Evolutionary conservation across 73 alveolate genomes (phyloP).

Genomic region (Breviolum minutum): DNA sequence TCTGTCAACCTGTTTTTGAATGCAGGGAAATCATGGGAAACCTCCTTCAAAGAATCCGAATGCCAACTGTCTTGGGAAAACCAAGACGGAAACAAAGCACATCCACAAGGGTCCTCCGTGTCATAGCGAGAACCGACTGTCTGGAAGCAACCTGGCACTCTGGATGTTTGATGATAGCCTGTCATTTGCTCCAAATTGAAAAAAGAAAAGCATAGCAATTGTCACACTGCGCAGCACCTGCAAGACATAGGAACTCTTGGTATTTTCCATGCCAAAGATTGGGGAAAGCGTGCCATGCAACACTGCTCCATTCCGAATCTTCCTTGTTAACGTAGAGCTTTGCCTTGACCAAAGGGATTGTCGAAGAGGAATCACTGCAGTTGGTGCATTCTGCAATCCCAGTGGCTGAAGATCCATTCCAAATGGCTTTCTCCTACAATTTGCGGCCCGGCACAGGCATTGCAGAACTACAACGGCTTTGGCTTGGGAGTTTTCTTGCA

Average conservation of each 20-base stretch:
- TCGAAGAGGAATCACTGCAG: too few relatives aligned
- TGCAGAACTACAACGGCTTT: too few relatives aligned
- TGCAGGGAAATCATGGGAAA: too few relatives aligned
- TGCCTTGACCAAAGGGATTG: neutral
- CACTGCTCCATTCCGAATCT: conserved; percentile 94
- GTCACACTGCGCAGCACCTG: neutral
- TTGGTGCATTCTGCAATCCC: neutral
- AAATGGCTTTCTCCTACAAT: neutral
- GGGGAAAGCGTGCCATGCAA: neutral
- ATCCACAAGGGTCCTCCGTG: conserved; percentile 27
- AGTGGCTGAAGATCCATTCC: conserved; percentile 19
- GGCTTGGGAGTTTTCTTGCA: too few relatives aligned
- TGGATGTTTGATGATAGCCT: neutral
- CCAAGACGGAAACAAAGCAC: too few relatives aligned
- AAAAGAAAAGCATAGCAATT: neutral
- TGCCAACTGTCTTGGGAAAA: too few relatives aligned
- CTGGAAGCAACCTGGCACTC: conserved; percentile 57
- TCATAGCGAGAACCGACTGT: conserved; percentile 69
- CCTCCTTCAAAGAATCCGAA: neutral
- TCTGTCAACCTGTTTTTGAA: neutral
- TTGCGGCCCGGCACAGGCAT: too few relatives aligned
- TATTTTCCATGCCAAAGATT: too few relatives aligned
- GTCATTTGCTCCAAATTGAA: neutral
- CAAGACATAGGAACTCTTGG: too few relatives aligned
- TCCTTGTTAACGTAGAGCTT: conserved; percentile 69